Evolutionary conservation across 2,329 filamentous ascomycete genomes (phyloP), one percentile per base, ranked within the genome.

Genomic region (Penicillium palitans): DNA sequence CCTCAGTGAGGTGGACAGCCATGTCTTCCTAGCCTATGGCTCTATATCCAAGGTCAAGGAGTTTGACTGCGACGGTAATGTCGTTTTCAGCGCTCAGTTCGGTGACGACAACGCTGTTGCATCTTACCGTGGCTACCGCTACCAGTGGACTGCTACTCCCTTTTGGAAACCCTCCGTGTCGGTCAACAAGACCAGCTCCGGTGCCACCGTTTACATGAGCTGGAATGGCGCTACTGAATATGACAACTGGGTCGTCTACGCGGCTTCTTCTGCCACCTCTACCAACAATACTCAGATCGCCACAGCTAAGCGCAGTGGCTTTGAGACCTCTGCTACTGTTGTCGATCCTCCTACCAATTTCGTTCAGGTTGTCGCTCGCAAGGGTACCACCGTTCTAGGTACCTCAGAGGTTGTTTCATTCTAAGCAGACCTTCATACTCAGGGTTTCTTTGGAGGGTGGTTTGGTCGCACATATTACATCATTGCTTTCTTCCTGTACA

Each of bases 181-280:
- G 10, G 53, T 62, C 9, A 41, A 53, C 9, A 48, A 35, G 8
- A 59, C 58, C 12, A 45, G 39, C 5, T 27, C 31, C 5, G 51
- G 27, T 27, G 50, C 35, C n/a, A 57, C 55, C 2, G 59, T 75
- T 6, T 74, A 72, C 58, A 74, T 77, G 69, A 76, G 74, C 61
- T 76, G 74, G 73, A 74, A 74, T 39, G 74, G 74, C 15, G 74
- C 74, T 9, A 76, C 74, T 0, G 74, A 76, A 31, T 64, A 66
- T 48, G 65, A 66, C 39, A 64, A 61, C 25, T 64, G 75, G 74
- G 70, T 69, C 19, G 55, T 78, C 4, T 74, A 73, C 45, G 63
- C 65, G 9, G 64, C 63, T 29, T 24, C 62, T 1, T 63, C 65
- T 7, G 29, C 59, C 12, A 63, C 58, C 13, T 65, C 64, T 24